phyloP scores from a whole-genome alignment of 2,329 filamentous ascomycete species.

The Curvularia hawaiiensis region DNA sequence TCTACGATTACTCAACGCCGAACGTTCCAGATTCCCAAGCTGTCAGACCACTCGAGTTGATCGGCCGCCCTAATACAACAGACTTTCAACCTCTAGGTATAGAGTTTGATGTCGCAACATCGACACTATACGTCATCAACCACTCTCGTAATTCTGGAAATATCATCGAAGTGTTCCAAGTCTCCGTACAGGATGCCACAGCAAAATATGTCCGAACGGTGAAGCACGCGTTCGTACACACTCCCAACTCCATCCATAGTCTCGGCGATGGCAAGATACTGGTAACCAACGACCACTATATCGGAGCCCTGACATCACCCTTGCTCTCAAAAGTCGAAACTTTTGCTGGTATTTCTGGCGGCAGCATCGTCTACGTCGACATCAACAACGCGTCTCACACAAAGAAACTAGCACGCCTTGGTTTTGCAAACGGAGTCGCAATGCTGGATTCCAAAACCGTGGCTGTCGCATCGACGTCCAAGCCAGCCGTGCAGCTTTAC shows the following conservation, averaged over 20 bases:
- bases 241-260: constrained; percentile 49
- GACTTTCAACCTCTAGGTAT: constrained; percentile 53
- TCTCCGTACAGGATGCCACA: constrained; percentile 28
- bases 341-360: constrained; percentile 44
- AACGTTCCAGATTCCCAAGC: constrained; percentile 19
- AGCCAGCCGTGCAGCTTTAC: constrained; percentile 46
- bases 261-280: constrained; percentile 42
- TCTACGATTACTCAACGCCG: constrained; percentile 46
- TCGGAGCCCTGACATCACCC: constrained; percentile 32
- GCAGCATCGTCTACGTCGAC: constrained; percentile 46
- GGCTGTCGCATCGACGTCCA: constrained; percentile 48
- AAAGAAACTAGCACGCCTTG: constrained; percentile 38
- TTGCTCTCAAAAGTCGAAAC: constrained; percentile 48
- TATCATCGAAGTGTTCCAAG: constrained; percentile 39
- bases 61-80: constrained; percentile 27
- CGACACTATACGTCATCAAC: constrained; percentile 49
- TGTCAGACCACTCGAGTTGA: constrained; percentile 33
- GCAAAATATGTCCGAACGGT: constrained; percentile 41
- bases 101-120: constrained; percentile 41
- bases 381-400: constrained; percentile 16
- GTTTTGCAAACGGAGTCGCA: constrained; percentile 52
- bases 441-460: constrained; percentile 45
- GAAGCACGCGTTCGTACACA: constrained; percentile 38
- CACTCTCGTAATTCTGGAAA: constrained; percentile 43
- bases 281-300: constrained; percentile 52